phyloP scores from a whole-genome alignment of 1,284 basidiomycete species.

The Moesziomyces parantarcticus region DNA sequence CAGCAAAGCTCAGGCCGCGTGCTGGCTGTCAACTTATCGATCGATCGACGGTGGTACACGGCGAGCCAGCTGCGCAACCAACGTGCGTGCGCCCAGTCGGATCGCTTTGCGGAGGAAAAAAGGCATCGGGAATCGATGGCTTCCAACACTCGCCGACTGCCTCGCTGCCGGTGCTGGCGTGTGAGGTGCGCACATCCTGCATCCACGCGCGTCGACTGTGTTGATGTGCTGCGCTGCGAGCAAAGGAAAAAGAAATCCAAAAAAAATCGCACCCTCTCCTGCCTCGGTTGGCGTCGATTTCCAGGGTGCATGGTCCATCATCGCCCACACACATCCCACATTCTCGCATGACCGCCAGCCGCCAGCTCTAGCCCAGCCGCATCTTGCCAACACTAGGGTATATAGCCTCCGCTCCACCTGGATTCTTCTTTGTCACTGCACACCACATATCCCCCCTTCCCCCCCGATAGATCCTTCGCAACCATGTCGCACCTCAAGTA shows the following conservation, averaged over 20 bases:
- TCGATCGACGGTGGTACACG: too few species aligned
- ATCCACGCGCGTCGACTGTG: neutral
- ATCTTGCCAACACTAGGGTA: too few species aligned
- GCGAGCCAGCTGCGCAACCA: too few species aligned
- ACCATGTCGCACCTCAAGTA: slow-evolving; percentile 61
- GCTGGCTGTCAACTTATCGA: slow-evolving; percentile 15
- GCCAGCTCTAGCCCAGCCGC: too few species aligned
- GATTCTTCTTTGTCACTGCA: neutral
- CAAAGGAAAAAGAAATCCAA: neutral
- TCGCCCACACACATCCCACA: neutral
- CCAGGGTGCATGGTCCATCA: slow-evolving; percentile 18
- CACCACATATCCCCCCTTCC: slow-evolving; percentile 8
- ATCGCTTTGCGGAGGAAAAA: too few species aligned
- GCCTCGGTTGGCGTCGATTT: slow-evolving; percentile 4
- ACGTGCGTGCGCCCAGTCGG: too few species aligned
- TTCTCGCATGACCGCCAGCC: too few species aligned
- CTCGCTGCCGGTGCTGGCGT: too few species aligned
- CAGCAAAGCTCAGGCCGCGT: slow-evolving; percentile 1
- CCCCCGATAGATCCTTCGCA: slow-evolving; percentile 2
- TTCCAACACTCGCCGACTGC: too few species aligned
- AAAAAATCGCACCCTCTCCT: too few species aligned
- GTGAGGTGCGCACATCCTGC: slow-evolving; percentile 14
- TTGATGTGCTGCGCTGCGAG: too few species aligned
- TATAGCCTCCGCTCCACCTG: neutral
- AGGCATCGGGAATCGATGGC: too few species aligned